These are phyloP conservation scores for Casuarina cunninghamiana DNA, from an alignment of 306 rosid genomes.

Conservation along the genomic window DNA sequence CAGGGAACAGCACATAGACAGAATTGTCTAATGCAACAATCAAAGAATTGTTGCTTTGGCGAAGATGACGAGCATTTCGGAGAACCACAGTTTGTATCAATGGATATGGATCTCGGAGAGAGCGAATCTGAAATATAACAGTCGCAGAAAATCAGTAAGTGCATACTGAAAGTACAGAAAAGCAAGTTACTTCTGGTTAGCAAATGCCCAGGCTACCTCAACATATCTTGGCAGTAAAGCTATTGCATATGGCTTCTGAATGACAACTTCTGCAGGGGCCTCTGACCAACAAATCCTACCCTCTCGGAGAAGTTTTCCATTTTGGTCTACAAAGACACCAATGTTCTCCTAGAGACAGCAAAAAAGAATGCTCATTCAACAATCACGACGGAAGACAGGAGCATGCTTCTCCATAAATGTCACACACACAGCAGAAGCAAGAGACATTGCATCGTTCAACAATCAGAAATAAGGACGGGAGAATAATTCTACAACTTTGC, in stretches of 20 bases:
- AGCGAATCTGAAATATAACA: conserved; percentile 70
- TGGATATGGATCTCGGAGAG: conserved; percentile 80
- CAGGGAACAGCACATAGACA: conserved; percentile 88
- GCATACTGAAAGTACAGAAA: conserved; percentile 6
- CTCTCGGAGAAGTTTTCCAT: conserved; percentile 87
- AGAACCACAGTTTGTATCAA: conserved; percentile 92
- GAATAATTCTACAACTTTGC: no score
- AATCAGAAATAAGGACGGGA: no score
- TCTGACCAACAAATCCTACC: conserved; percentile 99
- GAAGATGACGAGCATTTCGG: conserved; percentile 74
- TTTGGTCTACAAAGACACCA: conserved; percentile 96
- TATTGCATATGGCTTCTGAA: conserved; percentile 86
- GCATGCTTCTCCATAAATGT: not conserved
- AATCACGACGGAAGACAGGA: conserved; percentile 13
- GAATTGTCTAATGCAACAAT: conserved; percentile 77
- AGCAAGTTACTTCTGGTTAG: not conserved
- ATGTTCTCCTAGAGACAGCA: conserved; percentile 74
- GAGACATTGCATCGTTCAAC: no score
- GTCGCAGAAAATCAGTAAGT: conserved; percentile 20
- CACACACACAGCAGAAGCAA: not conserved
- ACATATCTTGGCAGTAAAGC: conserved; percentile 84
- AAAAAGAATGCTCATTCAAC: conserved; percentile 19
- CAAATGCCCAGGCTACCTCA: conserved; percentile 54
- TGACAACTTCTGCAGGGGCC: conserved; percentile 78
- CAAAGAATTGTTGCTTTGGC: conserved; percentile 56